Percentiles rank a stretch among this genome's conserved stretches.
phyloP scores from a whole-genome alignment of 2,329 filamentous ascomycete species.

The Sporothrix brasiliensis region DNA sequence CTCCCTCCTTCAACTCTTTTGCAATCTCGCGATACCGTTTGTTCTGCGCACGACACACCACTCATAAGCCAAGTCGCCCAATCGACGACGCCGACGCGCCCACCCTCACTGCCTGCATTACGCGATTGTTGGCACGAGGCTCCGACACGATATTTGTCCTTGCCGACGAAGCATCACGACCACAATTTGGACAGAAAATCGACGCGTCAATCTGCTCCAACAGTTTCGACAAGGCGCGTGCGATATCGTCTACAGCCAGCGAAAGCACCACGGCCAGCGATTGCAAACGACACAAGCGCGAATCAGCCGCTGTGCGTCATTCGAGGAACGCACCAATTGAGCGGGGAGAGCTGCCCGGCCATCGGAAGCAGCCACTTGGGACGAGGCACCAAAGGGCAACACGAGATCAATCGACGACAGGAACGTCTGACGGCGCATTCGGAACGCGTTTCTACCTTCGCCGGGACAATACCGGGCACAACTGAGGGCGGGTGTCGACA shows the following conservation, averaged over 20 bases:
- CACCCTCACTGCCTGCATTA: not conserved
- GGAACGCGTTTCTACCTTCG: constrained; percentile 5
- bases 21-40: too few relatives aligned
- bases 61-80: too few relatives aligned
- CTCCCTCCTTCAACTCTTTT: not conserved
- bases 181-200: not conserved
- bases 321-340: not conserved
- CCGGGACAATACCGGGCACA: not conserved
- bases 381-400: not conserved
- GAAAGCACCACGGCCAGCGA: not conserved
- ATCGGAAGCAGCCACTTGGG: not conserved
- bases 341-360: constrained; percentile 1
- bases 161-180: not conserved
- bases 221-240: not conserved
- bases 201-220: constrained; percentile 20
- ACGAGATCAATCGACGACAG: not conserved
- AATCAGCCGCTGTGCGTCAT: not conserved
- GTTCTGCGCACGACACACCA: too few relatives aligned
- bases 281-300: not conserved
- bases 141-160: not conserved
- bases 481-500: not conserved
- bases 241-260: not conserved
- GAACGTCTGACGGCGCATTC: not conserved
- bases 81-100: constrained; percentile 7
- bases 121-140: constrained; percentile 21